These are phyloP conservation scores for Blumeria hordei DNA, from an alignment of 2,329 filamentous ascomycete species.

Conservation along the genomic window DNA sequence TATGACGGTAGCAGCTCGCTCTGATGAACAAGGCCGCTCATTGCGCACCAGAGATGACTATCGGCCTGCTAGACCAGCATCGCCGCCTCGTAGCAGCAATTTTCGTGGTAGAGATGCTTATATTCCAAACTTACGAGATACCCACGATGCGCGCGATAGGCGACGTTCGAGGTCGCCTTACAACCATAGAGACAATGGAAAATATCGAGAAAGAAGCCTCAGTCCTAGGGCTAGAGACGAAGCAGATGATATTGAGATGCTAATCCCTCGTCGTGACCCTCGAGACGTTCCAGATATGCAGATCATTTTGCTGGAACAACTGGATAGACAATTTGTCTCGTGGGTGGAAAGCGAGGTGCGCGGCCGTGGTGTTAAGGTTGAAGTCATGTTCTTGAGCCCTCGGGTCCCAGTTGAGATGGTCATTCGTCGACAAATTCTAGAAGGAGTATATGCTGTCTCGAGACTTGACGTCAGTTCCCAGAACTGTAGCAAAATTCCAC, in stretches of 20 bases:
- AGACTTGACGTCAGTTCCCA: slow-evolving; percentile 51
- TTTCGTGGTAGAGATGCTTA: slow-evolving; percentile 42
- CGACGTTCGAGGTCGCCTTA: slow-evolving; percentile 43
- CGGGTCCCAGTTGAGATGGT: slow-evolving; percentile 54
- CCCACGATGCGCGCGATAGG: slow-evolving; percentile 17
- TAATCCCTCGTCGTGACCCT: slow-evolving; percentile 49
- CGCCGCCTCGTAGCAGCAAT: slow-evolving; percentile 27
- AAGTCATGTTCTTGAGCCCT: slow-evolving; percentile 58
- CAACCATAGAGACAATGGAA: slow-evolving; percentile 20
- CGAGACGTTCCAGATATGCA: slow-evolving; percentile 72
- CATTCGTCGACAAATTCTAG: slow-evolving; percentile 64
- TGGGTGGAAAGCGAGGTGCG: slow-evolving; percentile 63
- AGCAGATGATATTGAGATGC: slow-evolving; percentile 36
- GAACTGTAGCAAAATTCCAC: slow-evolving; percentile 44
- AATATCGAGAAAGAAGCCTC: slow-evolving; percentile 44
- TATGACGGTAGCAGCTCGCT: slow-evolving; percentile 10
- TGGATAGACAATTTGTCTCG: slow-evolving; percentile 54
- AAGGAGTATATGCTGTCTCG: slow-evolving; percentile 70
- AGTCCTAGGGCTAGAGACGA: slow-evolving; percentile 34
- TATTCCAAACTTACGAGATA: slow-evolving; percentile 13
- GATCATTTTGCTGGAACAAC: slow-evolving; percentile 56
- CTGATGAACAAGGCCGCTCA: slow-evolving; percentile 18
- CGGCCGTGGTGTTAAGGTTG: slow-evolving; percentile 44
- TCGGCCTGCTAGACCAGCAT: slow-evolving; percentile 33
- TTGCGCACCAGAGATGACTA: slow-evolving; percentile 38